A percentile compares a stretch with the other conserved stretches of the same genome.
phyloP scores from a whole-genome alignment of 2,329 filamentous ascomycete genomes.

The Penicillium sp. region DNA sequence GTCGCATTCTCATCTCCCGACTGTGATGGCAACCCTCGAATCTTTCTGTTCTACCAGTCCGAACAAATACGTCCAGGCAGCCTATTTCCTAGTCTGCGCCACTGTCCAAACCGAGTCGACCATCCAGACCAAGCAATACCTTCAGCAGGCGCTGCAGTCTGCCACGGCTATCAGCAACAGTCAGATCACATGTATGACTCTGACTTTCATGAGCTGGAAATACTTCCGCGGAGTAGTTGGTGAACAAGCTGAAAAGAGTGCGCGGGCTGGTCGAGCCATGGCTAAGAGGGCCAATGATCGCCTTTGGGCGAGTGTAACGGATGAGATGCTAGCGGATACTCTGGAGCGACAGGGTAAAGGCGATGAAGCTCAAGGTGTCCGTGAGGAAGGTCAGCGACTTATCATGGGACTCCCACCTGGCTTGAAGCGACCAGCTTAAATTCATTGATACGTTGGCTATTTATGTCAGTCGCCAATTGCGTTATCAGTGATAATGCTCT shows the following conservation, averaged over 20 bases:
- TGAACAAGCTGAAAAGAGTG: constrained; percentile 75
- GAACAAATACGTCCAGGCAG: constrained; percentile 74
- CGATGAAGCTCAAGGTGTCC: constrained; percentile 49
- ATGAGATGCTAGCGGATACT: constrained; percentile 74
- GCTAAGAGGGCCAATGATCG: constrained; percentile 69
- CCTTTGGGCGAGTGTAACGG: constrained; percentile 77
- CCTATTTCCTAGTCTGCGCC: constrained; percentile 74
- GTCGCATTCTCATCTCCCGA: constrained; percentile 59
- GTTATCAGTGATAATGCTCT: background rate
- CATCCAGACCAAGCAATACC: constrained; percentile 74
- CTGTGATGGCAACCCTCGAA: constrained; percentile 65
- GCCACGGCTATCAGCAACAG: constrained; percentile 71
- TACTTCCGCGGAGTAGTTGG: constrained; percentile 83
- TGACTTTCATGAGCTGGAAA: constrained; percentile 80
- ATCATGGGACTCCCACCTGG: constrained; percentile 39
- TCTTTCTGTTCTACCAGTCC: constrained; percentile 67
- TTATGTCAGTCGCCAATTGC: background rate
- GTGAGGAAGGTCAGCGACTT: constrained; percentile 47
- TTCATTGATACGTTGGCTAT: background rate
- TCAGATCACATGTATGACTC: constrained; percentile 77
- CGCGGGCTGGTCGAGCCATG: constrained; percentile 67
- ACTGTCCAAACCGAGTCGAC: constrained; percentile 67
- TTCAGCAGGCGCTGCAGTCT: constrained; percentile 70
- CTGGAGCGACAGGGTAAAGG: constrained; percentile 70
- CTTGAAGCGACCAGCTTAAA: constrained; percentile 31